Base-by-base conservation (phyloP, 2,329 filamentous ascomycete species). In the Sporothrix dimorphospora region DNA sequence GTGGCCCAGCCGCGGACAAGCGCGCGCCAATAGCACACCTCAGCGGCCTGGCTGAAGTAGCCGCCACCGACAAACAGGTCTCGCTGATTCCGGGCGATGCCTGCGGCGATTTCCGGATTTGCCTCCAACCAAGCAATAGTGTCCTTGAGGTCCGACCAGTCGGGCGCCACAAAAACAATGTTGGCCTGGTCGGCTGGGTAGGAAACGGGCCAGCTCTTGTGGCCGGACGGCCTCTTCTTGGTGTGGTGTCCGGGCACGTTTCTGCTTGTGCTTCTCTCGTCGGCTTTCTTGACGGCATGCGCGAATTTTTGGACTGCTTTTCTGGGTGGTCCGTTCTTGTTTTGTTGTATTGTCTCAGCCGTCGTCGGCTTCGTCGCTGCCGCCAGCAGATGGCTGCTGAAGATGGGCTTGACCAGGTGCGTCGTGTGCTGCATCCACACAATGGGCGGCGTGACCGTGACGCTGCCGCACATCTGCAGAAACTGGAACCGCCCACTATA, bases 21-120 rank as follows among this genome's bases (percentile, higher is more conserved):
- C 0, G 79, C 81, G 40, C 84, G 79, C 84, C 84, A 86, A 77
- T 86, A 86, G 75, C 84, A 86, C 57, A 76, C 79, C 75, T 85
- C 84, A 0, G 83, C 82, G 9, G 83, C 83, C 4, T 80, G 79
- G 69, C 82, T 82, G 24, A 84, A 75, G 74, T 84, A 83, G 0
- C 83, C 83, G 0, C 76, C 77, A 40, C 76, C 79, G 3, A 79
- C 77, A 74, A 82, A 83, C 51, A 81, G 68, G 21, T 77, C 79
- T 47, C 83, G 81, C 77, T 85, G 84, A 34, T 82, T 78, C 42
- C 76, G 69, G 5, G 84, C 84, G 65, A 86, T 84, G 0, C 80
- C 80, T 72, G 79, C 79, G 1, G 83, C 83, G 1, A 81, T 73
- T 1, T 77, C 76, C 2, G 81, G 81, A 71, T 84, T 78, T 1